These are phyloP conservation scores for Didymella exigua DNA, from an alignment of 2,329 filamentous ascomycete species.

Conservation along the genomic window DNA sequence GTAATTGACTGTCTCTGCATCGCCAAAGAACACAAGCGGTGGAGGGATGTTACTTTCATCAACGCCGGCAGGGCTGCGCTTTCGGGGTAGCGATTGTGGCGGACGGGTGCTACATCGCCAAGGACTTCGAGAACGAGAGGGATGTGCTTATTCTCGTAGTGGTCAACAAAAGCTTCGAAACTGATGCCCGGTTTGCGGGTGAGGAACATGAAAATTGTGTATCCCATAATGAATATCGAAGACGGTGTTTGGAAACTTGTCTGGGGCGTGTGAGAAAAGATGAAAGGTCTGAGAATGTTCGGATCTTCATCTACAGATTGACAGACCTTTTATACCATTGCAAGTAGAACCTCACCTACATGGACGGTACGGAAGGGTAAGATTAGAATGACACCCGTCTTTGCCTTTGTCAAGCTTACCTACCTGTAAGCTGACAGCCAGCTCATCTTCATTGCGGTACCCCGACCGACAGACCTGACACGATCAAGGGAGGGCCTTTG, in stretches of 20 bases:
- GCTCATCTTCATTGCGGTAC: neutral
- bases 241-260: neutral
- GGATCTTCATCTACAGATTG: neutral
- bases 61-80: constrained; percentile 14
- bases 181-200: constrained; percentile 26
- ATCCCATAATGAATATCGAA: constrained; percentile 21
- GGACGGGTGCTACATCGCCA: constrained; percentile 26
- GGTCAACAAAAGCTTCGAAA: constrained; percentile 26
- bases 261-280: too few relatives aligned
- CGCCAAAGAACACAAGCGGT: constrained; percentile 15
- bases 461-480: neutral
- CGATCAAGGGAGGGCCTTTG: neutral
- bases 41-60: constrained; percentile 1
- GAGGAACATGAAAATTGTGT: constrained; percentile 25
- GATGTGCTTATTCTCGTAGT: constrained; percentile 32
- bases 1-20: constrained; percentile 15
- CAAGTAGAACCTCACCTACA: neutral
- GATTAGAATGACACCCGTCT: neutral
- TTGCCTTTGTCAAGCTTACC: neutral
- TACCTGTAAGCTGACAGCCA: constrained; percentile 10
- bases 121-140: constrained; percentile 29
- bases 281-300: neutral
- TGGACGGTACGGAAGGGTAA: neutral
- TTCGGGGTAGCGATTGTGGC: constrained; percentile 31
- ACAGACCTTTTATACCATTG: neutral